Conservation (phyloP, 2,329 filamentous ascomycete genomes). For the Diatrype stigma region DNA sequence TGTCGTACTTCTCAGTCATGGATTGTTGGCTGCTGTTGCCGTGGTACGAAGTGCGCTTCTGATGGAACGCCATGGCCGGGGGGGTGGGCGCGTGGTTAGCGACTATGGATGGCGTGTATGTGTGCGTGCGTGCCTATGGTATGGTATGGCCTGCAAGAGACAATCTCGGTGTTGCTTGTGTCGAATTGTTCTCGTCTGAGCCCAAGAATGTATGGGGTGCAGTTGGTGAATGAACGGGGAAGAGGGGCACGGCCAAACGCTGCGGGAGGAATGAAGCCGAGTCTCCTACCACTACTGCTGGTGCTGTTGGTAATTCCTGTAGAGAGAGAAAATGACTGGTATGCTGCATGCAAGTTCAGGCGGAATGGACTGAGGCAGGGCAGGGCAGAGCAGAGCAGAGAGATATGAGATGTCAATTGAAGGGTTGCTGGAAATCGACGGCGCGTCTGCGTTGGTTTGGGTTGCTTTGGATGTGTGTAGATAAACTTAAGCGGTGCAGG, state of each 20-base stretch:
- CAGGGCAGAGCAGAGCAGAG: no score
- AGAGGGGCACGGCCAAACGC: not conserved
- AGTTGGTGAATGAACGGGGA: not conserved
- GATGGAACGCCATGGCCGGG: constrained; percentile 45
- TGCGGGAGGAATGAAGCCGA: constrained; percentile 23
- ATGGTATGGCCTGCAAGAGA: no score
- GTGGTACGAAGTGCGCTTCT: constrained; percentile 54
- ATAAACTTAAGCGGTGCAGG: not conserved
- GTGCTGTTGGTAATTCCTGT: constrained; percentile 10
- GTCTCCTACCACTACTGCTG: constrained; percentile 20
- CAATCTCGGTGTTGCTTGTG: no score
- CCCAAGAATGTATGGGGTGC: not conserved
- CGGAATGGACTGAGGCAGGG: constrained; percentile 8
- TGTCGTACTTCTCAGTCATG: constrained; percentile 35
- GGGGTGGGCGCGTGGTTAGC: not conserved
- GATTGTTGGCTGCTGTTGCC: constrained; percentile 27
- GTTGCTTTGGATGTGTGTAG: not conserved
- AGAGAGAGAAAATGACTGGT: constrained; percentile 7
- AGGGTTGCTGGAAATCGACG: not conserved
- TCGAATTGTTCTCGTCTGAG: not conserved
- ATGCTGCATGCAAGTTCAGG: constrained; percentile 2
- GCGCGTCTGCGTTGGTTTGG: not conserved
- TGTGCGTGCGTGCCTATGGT: constrained; percentile 3
- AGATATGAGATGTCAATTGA: not conserved
- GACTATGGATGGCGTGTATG: constrained; percentile 2